Conservation (phyloP, 257 asterid genomes). For the Petunia secreta region DNA sequence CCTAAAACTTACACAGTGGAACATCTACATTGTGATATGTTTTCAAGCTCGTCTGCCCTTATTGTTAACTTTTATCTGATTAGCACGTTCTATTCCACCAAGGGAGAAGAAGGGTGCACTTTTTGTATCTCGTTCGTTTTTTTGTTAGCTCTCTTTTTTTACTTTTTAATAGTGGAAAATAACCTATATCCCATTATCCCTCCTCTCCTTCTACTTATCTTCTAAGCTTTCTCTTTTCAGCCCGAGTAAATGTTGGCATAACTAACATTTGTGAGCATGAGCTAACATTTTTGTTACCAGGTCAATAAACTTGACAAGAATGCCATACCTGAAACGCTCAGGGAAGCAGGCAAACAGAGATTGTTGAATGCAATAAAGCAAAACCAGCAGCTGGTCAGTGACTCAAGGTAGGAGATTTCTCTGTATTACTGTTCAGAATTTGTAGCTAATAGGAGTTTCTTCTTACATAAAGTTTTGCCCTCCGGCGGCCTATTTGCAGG, state of each 20-base stretch:
- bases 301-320: conserved; percentile 65
- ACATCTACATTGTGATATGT: too few species aligned
- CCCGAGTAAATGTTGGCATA: neutral
- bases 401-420: conserved; percentile 47
- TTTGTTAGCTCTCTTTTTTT: neutral
- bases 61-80: too few species aligned
- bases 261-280: neutral
- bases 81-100: too few species aligned
- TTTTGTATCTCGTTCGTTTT: neutral
- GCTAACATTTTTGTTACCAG: conserved; percentile 36
- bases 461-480: neutral
- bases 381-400: conserved; percentile 51
- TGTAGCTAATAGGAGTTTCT: conserved; percentile 11
- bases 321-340: conserved; percentile 59
- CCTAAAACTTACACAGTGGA: too few species aligned
- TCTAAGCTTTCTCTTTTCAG: neutral
- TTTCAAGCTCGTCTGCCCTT: too few species aligned
- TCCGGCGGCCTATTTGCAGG: conserved; percentile 44
- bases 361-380: conserved; percentile 62
- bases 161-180: conserved; percentile 1
- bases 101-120: too few species aligned
- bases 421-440: conserved; percentile 7
- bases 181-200: neutral
- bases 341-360: conserved; percentile 79
- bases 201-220: conserved; percentile 14